Conservation (phyloP, 208 protist genomes). For the Leishmania major region DNA sequence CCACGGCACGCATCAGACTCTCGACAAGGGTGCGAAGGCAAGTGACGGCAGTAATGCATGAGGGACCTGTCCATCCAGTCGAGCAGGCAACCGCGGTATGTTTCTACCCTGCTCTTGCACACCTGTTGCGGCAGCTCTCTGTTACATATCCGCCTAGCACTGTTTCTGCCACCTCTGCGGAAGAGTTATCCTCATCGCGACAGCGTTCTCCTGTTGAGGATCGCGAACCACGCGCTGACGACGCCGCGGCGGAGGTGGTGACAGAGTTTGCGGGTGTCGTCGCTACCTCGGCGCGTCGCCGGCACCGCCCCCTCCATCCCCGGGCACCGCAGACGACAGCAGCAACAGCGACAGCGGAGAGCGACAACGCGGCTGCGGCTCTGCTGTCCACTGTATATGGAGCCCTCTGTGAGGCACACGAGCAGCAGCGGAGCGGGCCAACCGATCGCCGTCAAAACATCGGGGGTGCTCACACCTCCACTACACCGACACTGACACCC, state of each 20-base stretch:
- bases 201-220: background rate
- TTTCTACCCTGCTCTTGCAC: constrained; percentile 24
- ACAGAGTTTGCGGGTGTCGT: constrained; percentile 1
- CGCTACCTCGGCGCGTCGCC: background rate
- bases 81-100: constrained; percentile 21
- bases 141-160: background rate
- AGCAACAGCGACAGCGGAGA: background rate
- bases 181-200: background rate
- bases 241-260: constrained; percentile 2
- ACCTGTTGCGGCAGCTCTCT: background rate
- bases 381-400: background rate
- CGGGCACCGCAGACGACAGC: background rate
- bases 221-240: background rate
- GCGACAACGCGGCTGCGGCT: background rate
- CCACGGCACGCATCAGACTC: background rate
- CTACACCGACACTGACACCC: background rate
- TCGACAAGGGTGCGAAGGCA: background rate
- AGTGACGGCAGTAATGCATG: background rate
- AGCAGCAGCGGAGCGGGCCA: background rate
- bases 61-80: background rate
- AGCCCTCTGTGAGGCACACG: background rate
- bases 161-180: background rate
- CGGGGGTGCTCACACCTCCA: background rate
- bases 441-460: background rate
- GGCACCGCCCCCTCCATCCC: background rate